Percentiles rank a stretch among this genome's conserved stretches.
phyloP scores from a whole-genome alignment of 2,329 filamentous ascomycete genomes.

The Orbilia quercus region DNA sequence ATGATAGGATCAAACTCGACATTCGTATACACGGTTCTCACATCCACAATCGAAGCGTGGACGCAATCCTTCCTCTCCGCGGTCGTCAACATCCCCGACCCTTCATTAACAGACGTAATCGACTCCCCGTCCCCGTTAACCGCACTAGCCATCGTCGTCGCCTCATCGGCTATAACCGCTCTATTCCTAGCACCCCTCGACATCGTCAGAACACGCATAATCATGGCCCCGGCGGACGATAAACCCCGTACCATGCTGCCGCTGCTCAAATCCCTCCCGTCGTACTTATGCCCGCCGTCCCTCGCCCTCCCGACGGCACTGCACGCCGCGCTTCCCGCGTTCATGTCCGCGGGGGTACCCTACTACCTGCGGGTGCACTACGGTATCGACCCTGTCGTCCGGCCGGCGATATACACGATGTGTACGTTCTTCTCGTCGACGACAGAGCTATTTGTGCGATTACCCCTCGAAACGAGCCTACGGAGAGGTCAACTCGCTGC shows the following conservation, averaged over 20 bases:
- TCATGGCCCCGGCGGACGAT: conserved; percentile 81
- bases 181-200: conserved; percentile 87
- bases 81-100: conserved; percentile 86
- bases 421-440: conserved; percentile 83
- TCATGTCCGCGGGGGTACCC: conserved; percentile 84
- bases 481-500: conserved; percentile 86
- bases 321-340: conserved; percentile 83
- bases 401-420: conserved; percentile 83
- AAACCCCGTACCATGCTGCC: conserved; percentile 81
- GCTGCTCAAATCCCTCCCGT: conserved; percentile 80
- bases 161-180: conserved; percentile 76
- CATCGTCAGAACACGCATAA: conserved; percentile 85
- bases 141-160: conserved; percentile 78
- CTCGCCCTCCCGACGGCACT: conserved; percentile 86
- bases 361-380: conserved; percentile 87
- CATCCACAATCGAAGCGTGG: conserved; percentile 91
- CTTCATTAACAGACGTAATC: conserved; percentile 78
- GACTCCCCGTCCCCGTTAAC: conserved; percentile 86
- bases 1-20: conserved; percentile 79
- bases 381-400: conserved; percentile 81
- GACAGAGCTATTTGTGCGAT: conserved; percentile 82
- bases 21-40: conserved; percentile 87
- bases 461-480: conserved; percentile 91
- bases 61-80: conserved; percentile 90
- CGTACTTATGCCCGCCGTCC: conserved; percentile 75